Evolutionary conservation across 2,329 filamentous ascomycete genomes (phyloP).

Genomic region (Hirsutella thompsonii): DNA sequence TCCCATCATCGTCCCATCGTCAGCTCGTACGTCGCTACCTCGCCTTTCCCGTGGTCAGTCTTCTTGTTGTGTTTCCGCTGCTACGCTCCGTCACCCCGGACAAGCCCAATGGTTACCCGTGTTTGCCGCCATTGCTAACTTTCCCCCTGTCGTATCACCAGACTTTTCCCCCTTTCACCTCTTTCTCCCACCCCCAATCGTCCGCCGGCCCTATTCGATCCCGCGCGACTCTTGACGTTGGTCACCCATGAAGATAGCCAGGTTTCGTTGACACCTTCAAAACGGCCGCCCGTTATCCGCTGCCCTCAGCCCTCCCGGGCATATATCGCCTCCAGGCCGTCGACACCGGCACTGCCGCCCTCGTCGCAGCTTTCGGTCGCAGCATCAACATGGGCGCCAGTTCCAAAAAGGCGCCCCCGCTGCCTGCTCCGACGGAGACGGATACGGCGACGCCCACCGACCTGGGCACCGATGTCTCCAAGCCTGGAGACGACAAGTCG

Average conservation of each 20-base stretch:
- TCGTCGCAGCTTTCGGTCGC: slow-evolving; percentile 2
- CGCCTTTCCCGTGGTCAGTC: too few relatives aligned
- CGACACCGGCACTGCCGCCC: slow-evolving; percentile 1
- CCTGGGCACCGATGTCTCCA: slow-evolving; percentile 51
- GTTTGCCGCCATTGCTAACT: slow-evolving; percentile 3
- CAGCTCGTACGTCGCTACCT: too few relatives aligned
- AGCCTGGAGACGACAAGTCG: slow-evolving; percentile 55
- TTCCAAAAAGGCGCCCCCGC: slow-evolving; percentile 46
- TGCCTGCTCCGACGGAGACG: slow-evolving; percentile 70
- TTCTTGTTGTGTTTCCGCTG: too few relatives aligned
- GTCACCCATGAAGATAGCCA: slow-evolving; percentile 8
- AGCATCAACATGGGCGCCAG: slow-evolving; percentile 40
- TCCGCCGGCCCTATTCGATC: slow-evolving; percentile 8
- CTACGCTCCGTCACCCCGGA: too few relatives aligned
- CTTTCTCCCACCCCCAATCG: not conserved
- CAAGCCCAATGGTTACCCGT: too few relatives aligned
- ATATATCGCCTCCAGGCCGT: not conserved
- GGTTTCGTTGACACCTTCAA: not conserved
- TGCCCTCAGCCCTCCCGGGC: not conserved
- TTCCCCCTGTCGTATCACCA: not conserved
- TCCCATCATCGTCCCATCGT: too few relatives aligned
- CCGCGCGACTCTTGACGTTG: slow-evolving; percentile 16
- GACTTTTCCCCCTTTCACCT: not conserved
- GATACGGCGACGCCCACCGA: slow-evolving; percentile 51
- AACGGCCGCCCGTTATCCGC: not conserved